phyloP scores from a whole-genome alignment of 2,329 filamentous ascomycete genomes.

The Phyllosticta paracitricarpa region DNA sequence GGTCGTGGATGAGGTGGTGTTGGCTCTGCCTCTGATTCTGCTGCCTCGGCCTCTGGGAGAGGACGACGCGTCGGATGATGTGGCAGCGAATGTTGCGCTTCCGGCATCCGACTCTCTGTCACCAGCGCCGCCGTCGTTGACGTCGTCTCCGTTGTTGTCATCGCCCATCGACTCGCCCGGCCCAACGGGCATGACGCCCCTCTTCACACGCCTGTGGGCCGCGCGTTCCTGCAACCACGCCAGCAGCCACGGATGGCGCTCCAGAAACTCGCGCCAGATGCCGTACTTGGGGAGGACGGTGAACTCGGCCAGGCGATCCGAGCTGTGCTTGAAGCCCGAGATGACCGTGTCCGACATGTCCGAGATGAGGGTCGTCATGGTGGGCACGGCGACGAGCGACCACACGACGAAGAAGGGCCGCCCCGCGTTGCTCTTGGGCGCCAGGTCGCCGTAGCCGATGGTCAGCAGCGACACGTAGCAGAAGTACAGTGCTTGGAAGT shows the following conservation, averaged over 20 bases:
- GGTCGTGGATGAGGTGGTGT: neutral
- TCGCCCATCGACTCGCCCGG: neutral
- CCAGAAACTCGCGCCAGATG: conserved; percentile 43
- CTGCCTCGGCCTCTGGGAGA: neutral
- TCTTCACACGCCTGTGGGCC: conserved; percentile 22
- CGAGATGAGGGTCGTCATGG: conserved; percentile 64
- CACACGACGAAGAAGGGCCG: conserved; percentile 90
- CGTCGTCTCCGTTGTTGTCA: neutral
- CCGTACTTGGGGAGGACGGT: conserved; percentile 55
- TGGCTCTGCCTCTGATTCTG: no score
- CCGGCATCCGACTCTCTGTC: conserved; percentile 3
- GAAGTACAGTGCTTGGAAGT: conserved; percentile 79
- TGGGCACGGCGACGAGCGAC: conserved; percentile 76
- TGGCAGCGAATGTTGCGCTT: neutral
- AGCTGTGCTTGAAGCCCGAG: conserved; percentile 51
- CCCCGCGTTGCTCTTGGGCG: conserved; percentile 66
- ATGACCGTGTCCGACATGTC: conserved; percentile 59
- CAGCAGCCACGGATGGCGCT: conserved; percentile 37
- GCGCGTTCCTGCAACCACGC: conserved; percentile 23
- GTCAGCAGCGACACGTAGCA: conserved; percentile 74
- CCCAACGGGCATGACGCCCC: conserved; percentile 32
- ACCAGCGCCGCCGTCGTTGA: neutral
- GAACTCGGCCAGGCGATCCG: conserved; percentile 52
- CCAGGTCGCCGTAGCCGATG: conserved; percentile 76
- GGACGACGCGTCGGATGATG: neutral